phyloP scores from a whole-genome alignment of 192 early-diverging fungal genomes.

The Phlyctochytrium arcticum region DNA sequence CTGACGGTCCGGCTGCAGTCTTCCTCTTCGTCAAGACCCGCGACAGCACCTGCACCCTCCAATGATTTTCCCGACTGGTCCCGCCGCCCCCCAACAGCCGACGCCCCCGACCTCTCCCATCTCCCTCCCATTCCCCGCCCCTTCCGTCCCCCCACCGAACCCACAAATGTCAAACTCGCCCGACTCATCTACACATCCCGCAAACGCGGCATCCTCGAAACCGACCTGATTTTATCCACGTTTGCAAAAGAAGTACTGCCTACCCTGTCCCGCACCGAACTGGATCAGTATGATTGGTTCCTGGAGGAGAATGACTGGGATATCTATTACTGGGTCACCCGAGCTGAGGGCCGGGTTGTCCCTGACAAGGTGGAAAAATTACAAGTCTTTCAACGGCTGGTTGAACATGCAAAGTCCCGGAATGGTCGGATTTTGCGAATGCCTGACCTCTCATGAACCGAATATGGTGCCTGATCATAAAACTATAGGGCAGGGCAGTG shows the following conservation, averaged over 20 bases:
- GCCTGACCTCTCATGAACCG: constrained; percentile 75
- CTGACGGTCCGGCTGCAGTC: too few relatives aligned
- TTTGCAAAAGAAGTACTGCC: constrained; percentile 69
- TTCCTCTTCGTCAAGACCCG: too few relatives aligned
- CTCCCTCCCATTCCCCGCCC: constrained; percentile 46
- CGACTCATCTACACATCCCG: constrained; percentile 82
- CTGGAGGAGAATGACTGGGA: constrained; percentile 93
- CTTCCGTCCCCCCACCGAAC: constrained; percentile 59
- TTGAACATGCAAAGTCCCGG: constrained; percentile 75
- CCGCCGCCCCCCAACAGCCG: constrained; percentile 22
- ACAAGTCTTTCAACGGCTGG: constrained; percentile 41
- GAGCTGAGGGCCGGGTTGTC: constrained; percentile 25
- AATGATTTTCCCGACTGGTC: constrained; percentile 26
- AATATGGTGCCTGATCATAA: too few relatives aligned
- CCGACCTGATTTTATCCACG: constrained; percentile 85
- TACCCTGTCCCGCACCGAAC: constrained; percentile 47
- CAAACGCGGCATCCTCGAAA: constrained; percentile 93
- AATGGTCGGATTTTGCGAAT: constrained; percentile 72
- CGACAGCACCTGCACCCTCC: not conserved
- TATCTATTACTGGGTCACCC: constrained; percentile 88
- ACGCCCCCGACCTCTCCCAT: constrained; percentile 5
- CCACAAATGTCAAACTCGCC: constrained; percentile 66
- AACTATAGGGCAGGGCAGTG: too few relatives aligned
- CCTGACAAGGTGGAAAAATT: constrained; percentile 36
- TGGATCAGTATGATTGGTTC: constrained; percentile 75